Percentiles rank a stretch among this genome's conserved stretches.
Conservation (phyloP, 2,329 filamentous ascomycete species). For the Aspergillus quadrilineatus region DNA sequence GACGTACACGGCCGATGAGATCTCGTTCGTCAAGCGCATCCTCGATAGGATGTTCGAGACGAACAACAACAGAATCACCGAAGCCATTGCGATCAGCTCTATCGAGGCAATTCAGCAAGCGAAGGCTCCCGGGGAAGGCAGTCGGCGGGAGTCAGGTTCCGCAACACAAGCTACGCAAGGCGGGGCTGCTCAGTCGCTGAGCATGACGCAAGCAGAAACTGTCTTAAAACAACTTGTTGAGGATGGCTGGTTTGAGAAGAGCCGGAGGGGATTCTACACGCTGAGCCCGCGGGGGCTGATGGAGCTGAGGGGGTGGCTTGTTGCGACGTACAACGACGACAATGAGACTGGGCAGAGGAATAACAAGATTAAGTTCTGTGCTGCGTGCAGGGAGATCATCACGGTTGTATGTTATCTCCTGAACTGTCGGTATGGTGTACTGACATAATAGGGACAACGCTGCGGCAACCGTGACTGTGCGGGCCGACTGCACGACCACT, state of each 20-base stretch:
- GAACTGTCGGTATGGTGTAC: background rate
- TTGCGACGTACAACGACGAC: slow-evolving; percentile 84
- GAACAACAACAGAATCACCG: slow-evolving; percentile 74
- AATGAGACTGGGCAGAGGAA: slow-evolving; percentile 55
- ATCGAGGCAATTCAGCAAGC: slow-evolving; percentile 75
- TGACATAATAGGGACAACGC: slow-evolving; percentile 61
- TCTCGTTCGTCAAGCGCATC: slow-evolving; percentile 82
- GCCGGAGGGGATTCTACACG: slow-evolving; percentile 68
- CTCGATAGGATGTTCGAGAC: slow-evolving; percentile 91
- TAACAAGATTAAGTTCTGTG: slow-evolving; percentile 80
- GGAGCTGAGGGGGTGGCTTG: slow-evolving; percentile 79
- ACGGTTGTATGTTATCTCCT: slow-evolving; percentile 59
- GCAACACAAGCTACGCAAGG: slow-evolving; percentile 38
- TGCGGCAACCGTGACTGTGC: slow-evolving; percentile 68
- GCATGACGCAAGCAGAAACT: slow-evolving; percentile 72
- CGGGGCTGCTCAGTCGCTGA: slow-evolving; percentile 56
- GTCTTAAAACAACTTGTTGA: slow-evolving; percentile 68
- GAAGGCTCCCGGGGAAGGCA: slow-evolving; percentile 41
- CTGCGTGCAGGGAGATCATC: slow-evolving; percentile 84
- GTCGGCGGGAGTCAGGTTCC: slow-evolving; percentile 49
- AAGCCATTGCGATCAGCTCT: slow-evolving; percentile 77
- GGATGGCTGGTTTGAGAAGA: slow-evolving; percentile 83
- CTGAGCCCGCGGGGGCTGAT: slow-evolving; percentile 76
- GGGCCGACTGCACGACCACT: slow-evolving; percentile 73
- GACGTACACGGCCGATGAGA: slow-evolving; percentile 74